Evolutionary conservation across 257 asterid genomes (phyloP), one percentile per base, ranked within the genome.

Genomic region (Gentiana dahurica): DNA sequence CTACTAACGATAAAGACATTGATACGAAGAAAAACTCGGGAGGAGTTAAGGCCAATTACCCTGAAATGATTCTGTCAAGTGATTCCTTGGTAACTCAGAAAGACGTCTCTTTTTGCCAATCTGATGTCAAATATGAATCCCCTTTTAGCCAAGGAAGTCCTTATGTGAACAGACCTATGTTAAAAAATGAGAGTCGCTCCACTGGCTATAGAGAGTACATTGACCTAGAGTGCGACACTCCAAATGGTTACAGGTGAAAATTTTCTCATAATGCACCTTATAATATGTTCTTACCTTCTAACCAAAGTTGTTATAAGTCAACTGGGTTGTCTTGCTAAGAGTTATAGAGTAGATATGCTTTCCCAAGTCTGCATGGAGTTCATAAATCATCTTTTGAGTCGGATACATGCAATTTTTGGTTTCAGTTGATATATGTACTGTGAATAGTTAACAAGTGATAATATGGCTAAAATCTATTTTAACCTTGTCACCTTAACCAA

Each of bases 191-290:
- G 51, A 62, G 67, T 38, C 72, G 56, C 39, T 54, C 68, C 54
- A 34, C 66, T 54, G 60, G 69, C 60, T 9, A 62, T 75, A 57
- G 65, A 34, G 68, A 68, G 52, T 70, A 59, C 72, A 72, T 81
- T 63, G 90, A 85, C 71, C 71, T 81, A 58, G 95, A 78, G 49
- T 67, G 76, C 75, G 91, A 78, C 54, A 68, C 86, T 60, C 81
- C 62, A 41, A 58, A 65, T 51, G 68, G 65, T 15, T 72, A 71
- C 51, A 83, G 98, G 98, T 88, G 75, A 67, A 53, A 41, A 4
- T 39, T 5, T 39, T 39, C 1, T 41, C 46, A 41, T 41, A 7
- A 5, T 41, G 46, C 46, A 41, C 46, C 46, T 4, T 10, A 41
- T 4, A 41, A 41, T 41, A 41, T 41, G 8, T 41, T 41, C 46